Base-by-base conservation (phyloP, 2,329 filamentous ascomycete genomes). In the Fusarium illudens region DNA sequence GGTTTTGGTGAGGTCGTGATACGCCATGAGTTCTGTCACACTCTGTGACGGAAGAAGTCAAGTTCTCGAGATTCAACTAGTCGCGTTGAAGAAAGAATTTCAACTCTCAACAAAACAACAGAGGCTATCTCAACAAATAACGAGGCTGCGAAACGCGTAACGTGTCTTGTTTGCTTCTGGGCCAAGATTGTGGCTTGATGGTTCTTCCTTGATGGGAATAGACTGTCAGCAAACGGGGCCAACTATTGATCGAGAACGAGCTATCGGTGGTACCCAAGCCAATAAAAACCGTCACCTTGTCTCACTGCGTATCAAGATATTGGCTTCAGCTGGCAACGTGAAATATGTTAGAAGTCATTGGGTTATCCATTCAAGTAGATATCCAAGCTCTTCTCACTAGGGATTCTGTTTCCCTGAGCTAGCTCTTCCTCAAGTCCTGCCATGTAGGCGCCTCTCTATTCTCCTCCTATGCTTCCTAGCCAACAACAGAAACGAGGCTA, bases 1-100 rank as follows among this genome's bases (percentile, higher is more conserved):
- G 9, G 25, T n/a, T 19, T 58, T 33, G 3, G 46, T 52, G 46
- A 58, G 48, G 44, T 58, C 48, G 36, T 58, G 56, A 25, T 58
- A 58, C 11, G 56, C 46, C 56, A 58, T 58, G 3, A n/a, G n/a
- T n/a, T n/a, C n/a, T n/a, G n/a, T n/a, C n/a, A n/a, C n/a, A n/a
- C n/a, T n/a, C n/a, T n/a, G n/a, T n/a, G n/a, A n/a, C n/a, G n/a
- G n/a, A n/a, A n/a, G n/a, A n/a, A n/a, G 39, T 27, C 15, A 25
- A 27, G 30, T 12, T 12, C 4, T 2, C 12, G 10, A 46, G 20
- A 19, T 17, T 20, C n/a, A n/a, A n/a, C n/a, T n/a, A n/a, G n/a
- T n/a, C n/a, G n/a, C n/a, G n/a, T n/a, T n/a, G n/a, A n/a, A n/a
- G n/a, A n/a, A n/a, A n/a, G n/a, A n/a, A n/a, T n/a, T 22, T 22